phyloP scores from a whole-genome alignment of 2,329 filamentous ascomycete genomes.

The Paecilomyces formosus region DNA sequence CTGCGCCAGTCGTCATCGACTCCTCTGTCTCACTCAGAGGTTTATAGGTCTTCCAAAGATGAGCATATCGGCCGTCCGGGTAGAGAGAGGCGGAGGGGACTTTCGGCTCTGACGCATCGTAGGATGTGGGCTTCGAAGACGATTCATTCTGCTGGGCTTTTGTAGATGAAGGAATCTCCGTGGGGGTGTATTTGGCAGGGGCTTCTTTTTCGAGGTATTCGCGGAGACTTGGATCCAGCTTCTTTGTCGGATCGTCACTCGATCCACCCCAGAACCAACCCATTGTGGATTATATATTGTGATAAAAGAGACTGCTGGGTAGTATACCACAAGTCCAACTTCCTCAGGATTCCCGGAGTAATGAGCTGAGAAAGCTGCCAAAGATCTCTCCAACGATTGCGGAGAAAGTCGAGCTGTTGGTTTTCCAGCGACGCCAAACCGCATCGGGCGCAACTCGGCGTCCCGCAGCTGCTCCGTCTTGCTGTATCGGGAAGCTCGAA shows the following conservation, averaged over 20 bases:
- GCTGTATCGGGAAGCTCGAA: background rate
- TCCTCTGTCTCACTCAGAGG: slow-evolving; percentile 64
- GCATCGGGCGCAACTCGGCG: slow-evolving; percentile 7
- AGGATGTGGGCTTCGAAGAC: slow-evolving; percentile 15
- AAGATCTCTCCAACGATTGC: background rate
- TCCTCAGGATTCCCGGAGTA: background rate
- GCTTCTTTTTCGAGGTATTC: slow-evolving; percentile 81
- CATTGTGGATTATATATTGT: slow-evolving; percentile 34
- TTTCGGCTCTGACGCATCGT: slow-evolving; percentile 20
- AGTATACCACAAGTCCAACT: background rate
- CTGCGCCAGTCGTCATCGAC: slow-evolving; percentile 65
- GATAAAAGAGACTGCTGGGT: background rate
- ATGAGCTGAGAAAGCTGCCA: background rate
- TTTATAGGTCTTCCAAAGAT: slow-evolving; percentile 88
- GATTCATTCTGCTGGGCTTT: slow-evolving; percentile 12
- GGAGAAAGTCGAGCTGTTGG: slow-evolving; percentile 2
- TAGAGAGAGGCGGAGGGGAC: slow-evolving; percentile 51
- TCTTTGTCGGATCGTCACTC: slow-evolving; percentile 59
- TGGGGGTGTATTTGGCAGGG: slow-evolving; percentile 57
- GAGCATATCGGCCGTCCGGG: slow-evolving; percentile 66
- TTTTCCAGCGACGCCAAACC: slow-evolving; percentile 13
- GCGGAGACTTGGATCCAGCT: slow-evolving; percentile 74
- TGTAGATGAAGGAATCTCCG: slow-evolving; percentile 14
- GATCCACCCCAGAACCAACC: slow-evolving; percentile 56
- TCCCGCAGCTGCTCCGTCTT: slow-evolving; percentile 5